phyloP scores from a whole-genome alignment of 1,284 basidiomycete genomes.

The Malassezia yamatoensis region DNA sequence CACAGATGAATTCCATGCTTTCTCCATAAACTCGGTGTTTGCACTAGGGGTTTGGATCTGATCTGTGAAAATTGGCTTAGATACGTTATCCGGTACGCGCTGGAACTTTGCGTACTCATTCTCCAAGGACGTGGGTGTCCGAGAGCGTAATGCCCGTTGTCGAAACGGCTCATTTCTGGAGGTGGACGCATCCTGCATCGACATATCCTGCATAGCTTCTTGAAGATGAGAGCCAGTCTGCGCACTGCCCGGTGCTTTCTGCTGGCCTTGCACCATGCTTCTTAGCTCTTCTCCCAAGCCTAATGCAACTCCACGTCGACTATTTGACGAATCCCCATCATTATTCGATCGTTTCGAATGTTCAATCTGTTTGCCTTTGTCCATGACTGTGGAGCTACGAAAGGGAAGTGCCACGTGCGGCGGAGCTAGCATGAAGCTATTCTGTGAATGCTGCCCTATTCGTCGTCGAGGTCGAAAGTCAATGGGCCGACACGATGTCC shows the following conservation, averaged over 20 bases:
- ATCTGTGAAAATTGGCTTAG: background rate
- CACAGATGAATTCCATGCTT: slow-evolving; percentile 8
- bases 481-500: slow-evolving; percentile 1
- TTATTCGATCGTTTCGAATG: too few species aligned
- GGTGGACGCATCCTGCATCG: background rate
- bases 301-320: background rate
- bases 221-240: background rate
- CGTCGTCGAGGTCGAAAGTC: slow-evolving; percentile 13
- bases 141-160: background rate
- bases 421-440: too few species aligned
- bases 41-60: background rate
- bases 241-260: background rate
- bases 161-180: background rate
- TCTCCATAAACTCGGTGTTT: slow-evolving; percentile 6
- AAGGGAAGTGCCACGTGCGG: background rate
- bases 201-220: slow-evolving; percentile 4
- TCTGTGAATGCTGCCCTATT: background rate
- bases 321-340: too few species aligned
- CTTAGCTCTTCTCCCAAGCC: slow-evolving; percentile 9
- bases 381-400: slow-evolving; percentile 5
- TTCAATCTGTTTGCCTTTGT: slow-evolving; percentile 1
- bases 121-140: background rate
- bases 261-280: slow-evolving; percentile 3
- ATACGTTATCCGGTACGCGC: background rate
- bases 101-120: slow-evolving; percentile 3